phyloP scores from a whole-genome alignment of 1,139 yeast species.

The Nakaseomyces sp. region DNA sequence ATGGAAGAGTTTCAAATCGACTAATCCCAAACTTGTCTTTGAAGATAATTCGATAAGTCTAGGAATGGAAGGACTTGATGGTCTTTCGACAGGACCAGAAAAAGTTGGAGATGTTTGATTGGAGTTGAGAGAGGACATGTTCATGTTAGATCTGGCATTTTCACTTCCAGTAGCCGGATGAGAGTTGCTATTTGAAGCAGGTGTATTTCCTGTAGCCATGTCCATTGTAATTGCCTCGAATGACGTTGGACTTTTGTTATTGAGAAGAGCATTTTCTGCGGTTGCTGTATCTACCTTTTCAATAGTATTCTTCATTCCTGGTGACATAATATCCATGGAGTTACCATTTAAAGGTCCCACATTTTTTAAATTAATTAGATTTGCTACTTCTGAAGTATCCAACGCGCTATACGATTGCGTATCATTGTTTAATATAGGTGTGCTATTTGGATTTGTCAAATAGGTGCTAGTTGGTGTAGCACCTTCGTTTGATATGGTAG shows the following conservation, averaged over 20 bases:
- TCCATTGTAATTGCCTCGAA: slow-evolving; percentile 5
- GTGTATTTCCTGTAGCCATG: slow-evolving; percentile 2
- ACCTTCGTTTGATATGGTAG: background rate
- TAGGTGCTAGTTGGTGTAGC: background rate
- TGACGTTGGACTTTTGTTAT: slow-evolving; percentile 2
- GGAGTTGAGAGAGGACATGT: background rate
- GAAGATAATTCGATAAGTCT: slow-evolving; percentile 24
- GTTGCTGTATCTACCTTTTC: slow-evolving; percentile 8
- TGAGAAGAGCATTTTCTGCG: slow-evolving; percentile 4
- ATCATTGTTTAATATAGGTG: slow-evolving; percentile 4
- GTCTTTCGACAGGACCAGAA: background rate
- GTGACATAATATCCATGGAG: slow-evolving; percentile 15
- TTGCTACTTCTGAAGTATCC: background rate
- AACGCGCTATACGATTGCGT: slow-evolving; percentile 2
- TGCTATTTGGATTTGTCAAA: background rate
- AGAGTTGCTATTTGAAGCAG: slow-evolving; percentile 5
- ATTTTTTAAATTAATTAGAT: slow-evolving; percentile 1
- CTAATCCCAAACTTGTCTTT: slow-evolving; percentile 47
- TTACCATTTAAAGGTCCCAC: slow-evolving; percentile 2
- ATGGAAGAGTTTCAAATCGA: slow-evolving; percentile 73
- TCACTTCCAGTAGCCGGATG: background rate
- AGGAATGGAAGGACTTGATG: slow-evolving; percentile 11
- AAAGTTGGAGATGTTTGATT: background rate
- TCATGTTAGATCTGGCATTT: background rate
- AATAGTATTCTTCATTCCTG: slow-evolving; percentile 17